phyloP scores from a whole-genome alignment of 2,329 filamentous ascomycete species.

The Fusarium sp. region DNA sequence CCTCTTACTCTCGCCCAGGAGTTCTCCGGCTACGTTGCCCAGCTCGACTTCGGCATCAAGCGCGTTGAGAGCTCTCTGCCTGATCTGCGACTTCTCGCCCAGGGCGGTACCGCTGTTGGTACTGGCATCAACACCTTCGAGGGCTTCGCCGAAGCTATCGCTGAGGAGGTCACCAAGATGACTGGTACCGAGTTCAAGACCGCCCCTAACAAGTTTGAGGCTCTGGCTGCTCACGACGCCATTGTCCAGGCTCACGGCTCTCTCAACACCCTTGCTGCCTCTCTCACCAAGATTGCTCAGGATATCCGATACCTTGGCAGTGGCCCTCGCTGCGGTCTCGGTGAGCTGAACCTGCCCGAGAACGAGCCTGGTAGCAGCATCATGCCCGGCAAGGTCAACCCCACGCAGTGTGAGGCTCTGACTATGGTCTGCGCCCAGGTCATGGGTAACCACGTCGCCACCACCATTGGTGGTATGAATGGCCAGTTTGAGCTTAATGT shows the following conservation, averaged over 20 bases:
- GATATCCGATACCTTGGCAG: constrained; percentile 97
- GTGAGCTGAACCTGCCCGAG: constrained; percentile 92
- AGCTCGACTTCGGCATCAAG: constrained; percentile 91
- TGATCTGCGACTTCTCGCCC: constrained; percentile 87
- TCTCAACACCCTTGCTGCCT: constrained; percentile 91
- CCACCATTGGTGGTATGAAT: constrained; percentile 95
- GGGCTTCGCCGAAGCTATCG: constrained; percentile 94
- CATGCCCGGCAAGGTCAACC: constrained; percentile 99
- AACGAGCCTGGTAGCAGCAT: constrained; percentile 98
- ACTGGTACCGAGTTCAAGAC: constrained; percentile 95
- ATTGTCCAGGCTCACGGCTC: constrained; percentile 94
- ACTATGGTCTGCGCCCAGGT: constrained; percentile 99
- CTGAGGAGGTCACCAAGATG: constrained; percentile 90
- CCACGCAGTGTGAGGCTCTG: constrained; percentile 96
- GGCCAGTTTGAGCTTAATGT: constrained; percentile 99
- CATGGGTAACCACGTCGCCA: constrained; percentile 95
- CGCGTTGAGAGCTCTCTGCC: constrained; percentile 86
- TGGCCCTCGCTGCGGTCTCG: constrained; percentile 93
- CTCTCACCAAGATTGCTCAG: constrained; percentile 97
- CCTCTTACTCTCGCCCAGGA: constrained; percentile 96
- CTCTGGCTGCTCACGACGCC: constrained; percentile 94
- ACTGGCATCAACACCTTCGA: constrained; percentile 98
- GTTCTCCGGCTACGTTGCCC: constrained; percentile 96
- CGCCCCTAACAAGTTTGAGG: constrained; percentile 99
- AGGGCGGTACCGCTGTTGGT: constrained; percentile 96